Conservation (phyloP, 768 basidiomycete genomes). For the Solioccasus polychromus region DNA sequence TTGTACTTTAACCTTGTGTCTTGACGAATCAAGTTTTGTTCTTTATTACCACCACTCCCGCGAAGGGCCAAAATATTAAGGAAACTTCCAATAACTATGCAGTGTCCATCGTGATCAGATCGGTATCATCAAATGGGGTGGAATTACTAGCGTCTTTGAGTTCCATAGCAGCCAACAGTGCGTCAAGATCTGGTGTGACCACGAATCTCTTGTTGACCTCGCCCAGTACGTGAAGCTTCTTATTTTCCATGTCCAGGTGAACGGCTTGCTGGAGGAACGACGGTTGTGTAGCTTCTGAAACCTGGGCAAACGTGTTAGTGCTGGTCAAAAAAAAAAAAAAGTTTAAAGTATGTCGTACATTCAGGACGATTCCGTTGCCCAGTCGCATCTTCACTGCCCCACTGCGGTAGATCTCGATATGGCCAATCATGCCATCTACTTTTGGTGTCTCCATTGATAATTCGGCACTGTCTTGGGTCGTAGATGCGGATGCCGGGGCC, state of each 20-base stretch:
- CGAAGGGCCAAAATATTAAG: too few species aligned
- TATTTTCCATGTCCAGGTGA: conserved; percentile 58
- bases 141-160: conserved; percentile 39
- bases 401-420: conserved; percentile 80
- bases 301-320: conserved; percentile 40
- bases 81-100: conserved; percentile 2
- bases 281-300: conserved; percentile 77
- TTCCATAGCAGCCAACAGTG: conserved; percentile 66
- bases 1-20: background rate
- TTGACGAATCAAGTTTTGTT: too few species aligned
- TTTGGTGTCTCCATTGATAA: conserved; percentile 31
- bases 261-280: conserved; percentile 89
- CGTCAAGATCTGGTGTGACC: conserved; percentile 80
- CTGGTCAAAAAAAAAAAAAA: background rate
- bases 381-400: conserved; percentile 87
- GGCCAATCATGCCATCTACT: conserved; percentile 79
- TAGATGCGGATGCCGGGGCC: conserved; percentile 34
- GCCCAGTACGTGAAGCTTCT: conserved; percentile 71
- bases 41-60: too few species aligned
- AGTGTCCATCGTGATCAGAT: conserved; percentile 54
- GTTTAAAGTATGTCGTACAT: conserved; percentile 52
- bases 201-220: conserved; percentile 84
- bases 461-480: conserved; percentile 19
- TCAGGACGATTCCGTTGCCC: conserved; percentile 74
- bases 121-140: conserved; percentile 40